Base-by-base conservation (phyloP, 1,284 basidiomycete species). In the Vanrija pseudolonga region DNA sequence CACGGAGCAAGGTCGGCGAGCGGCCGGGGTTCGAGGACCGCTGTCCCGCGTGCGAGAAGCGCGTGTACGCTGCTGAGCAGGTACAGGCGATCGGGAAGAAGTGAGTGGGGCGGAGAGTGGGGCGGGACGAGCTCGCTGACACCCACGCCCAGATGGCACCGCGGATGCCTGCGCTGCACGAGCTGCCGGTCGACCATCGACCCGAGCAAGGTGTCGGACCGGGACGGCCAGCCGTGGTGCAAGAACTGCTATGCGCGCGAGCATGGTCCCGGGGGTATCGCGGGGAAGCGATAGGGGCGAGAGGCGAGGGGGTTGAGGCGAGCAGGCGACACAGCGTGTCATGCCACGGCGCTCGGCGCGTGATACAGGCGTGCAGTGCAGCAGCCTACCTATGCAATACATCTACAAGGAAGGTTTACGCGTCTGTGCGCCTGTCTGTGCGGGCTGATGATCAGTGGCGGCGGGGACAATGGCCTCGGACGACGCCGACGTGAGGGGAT, bases 141-240 rank as follows among this genome's bases (percentile, higher is more conserved):
- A 8, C n/a, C 18, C n/a, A n/a, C n/a, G 26, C 36, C 18, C 47
- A 68, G 66, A 41, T 76, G 74, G 74, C 74, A 76, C 61, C 62
- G 64, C 45, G 66, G 63, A 4, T 76, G 74, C 56, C 53, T 76
- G 46, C 56, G 64, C 19, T 76, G 74, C 59, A 59, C 60, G 6
- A 61, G 62, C 6, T 76, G 74, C 59, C 63, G 59, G 28, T 51
- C 60, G 3, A 73, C 71, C 0, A 45, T 76, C n/a, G 72, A 75
- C 45, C 71, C 72, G 3, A 57, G 62, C 12, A 71, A 65, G 53
- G 67, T 74, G 86, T 59, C 87, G 85, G 73, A 84, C 88, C 68
- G 88, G 28, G 67, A 73, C 40, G 71, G 71, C 0, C 40, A 44
- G 53, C 70, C 72, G 17, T 73, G 64, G 56, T 76, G 74, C 56